Evolutionary conservation across 1,284 basidiomycete genomes (phyloP), one percentile per base, ranked within the genome.

Genomic region (Cryptococcus wingfieldii): DNA sequence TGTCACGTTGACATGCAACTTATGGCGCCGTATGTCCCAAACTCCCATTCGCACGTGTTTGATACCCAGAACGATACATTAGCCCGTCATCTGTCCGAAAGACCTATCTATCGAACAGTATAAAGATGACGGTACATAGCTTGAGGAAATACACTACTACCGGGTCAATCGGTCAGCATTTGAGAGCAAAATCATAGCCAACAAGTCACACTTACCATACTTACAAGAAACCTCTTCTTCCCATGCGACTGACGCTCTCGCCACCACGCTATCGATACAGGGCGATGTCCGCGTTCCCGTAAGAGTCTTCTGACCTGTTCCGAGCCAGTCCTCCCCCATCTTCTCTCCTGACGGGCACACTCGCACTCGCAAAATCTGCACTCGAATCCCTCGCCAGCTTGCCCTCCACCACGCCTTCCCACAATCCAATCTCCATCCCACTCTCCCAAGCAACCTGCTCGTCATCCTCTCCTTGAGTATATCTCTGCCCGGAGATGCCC

Each of bases 341-440:
- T 31, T 38, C 28, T 19, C 37, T 31, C 37, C 19, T 23, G 18
- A 18, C 13, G 18, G 25, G 23, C 46, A 27, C 18, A n/a, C 13
- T 47, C 25, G 12, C 46, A 25, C 9, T 28, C 13, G 4, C 28
- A 10, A 14, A 3, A 18, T 19, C 25, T 47, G 19, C 27, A 37
- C 23, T 37, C 16, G 23, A 27, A 5, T 28, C 13, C 27, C 27
- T 12, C 31, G 46, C 27, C 27, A 27, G 27, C n/a, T 28, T 16
- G 14, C 43, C 34, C 18, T 51, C 38, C 25, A 56, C 38, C 38
- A 28, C 48, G 8, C 71, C 72, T 51, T 72, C 64, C 72, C 72
- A 74, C 6, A 74, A 59, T 16, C 68, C 72, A 25, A 74, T 28
- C 59, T 72, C 72, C 70, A 74, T 72, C n/a, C 72, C 69, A 4